A percentile compares a stretch with the other conserved stretches of the same genome.
phyloP scores from a whole-genome alignment of 2,329 filamentous ascomycete genomes.

The Aspergillus sp. region DNA sequence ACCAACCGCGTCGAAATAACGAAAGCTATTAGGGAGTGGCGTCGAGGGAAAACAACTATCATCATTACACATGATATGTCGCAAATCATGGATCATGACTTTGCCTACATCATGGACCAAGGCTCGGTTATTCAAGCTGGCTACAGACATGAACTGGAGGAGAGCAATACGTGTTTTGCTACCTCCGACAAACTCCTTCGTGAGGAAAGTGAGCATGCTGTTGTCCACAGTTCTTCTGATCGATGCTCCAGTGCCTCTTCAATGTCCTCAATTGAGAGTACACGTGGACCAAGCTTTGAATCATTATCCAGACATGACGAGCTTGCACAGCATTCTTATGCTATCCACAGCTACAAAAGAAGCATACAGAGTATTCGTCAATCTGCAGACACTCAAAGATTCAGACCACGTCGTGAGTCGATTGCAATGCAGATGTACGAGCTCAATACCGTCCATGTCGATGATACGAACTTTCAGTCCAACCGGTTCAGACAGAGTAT shows the following conservation, averaged over 20 bases:
- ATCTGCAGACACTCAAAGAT: not conserved
- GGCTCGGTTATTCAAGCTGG: slow-evolving; percentile 71
- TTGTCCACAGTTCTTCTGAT: too few relatives aligned
- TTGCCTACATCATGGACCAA: slow-evolving; percentile 75
- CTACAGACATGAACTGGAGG: slow-evolving; percentile 57
- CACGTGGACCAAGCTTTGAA: not conserved
- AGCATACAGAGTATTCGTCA: not conserved
- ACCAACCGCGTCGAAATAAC: slow-evolving; percentile 68
- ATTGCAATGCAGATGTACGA: slow-evolving; percentile 5
- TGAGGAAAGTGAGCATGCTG: not conserved
- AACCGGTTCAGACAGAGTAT: not conserved
- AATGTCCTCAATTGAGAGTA: not conserved
- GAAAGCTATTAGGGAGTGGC: slow-evolving; percentile 74
- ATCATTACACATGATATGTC: slow-evolving; percentile 89
- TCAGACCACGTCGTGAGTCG: not conserved
- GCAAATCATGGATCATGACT: slow-evolving; percentile 72
- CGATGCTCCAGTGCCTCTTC: not conserved
- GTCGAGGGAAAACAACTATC: slow-evolving; percentile 79
- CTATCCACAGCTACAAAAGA: not conserved
- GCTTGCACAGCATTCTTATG: not conserved
- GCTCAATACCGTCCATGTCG: slow-evolving; percentile 1
- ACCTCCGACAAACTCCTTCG: not conserved
- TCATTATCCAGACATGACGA: not conserved
- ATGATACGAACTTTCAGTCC: not conserved
- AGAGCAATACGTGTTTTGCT: slow-evolving; percentile 27